Base-by-base conservation (phyloP, 257 asterid genomes). In the Solanum arcanum region DNA sequence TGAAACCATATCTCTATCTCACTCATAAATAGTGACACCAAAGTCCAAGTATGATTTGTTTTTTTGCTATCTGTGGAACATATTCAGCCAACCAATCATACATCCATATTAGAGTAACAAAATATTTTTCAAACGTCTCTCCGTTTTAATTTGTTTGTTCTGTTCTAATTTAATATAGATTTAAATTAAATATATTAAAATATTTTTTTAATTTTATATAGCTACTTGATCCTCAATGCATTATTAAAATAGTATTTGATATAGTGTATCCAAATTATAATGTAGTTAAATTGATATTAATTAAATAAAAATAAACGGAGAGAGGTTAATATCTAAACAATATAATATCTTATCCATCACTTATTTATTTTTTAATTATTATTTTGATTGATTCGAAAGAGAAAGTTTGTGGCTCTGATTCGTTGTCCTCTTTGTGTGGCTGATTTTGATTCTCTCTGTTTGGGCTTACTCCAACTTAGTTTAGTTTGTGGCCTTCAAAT, bases 61-160 rank as follows among this genome's bases (percentile, higher is more conserved):
- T n/a, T 62, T 52, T 33, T 83, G 39, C 7, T 81, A 35, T 35
- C 7, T 86, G 90, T 86, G 90, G 90, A 88, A 86, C 87, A 86
- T 70, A 88, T 56, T 88, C 59, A 81, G 10, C 86, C 81, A 88
- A 49, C 89, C 90, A 86, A 31, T 78, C 83, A 84, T 37, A 59
- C 78, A 84, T 7, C 86, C 11, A 41, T 8, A 39, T 41, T 10
- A 29, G 31, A 42, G 69, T 29, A 46, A 77, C 62, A 44, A 20
- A 13, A 44, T 18, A 77, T 21, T 3, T 77, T 2, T 44, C 6
- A 23, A 39, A 1, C 1, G 16, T 2, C 2, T 1, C 0, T 52
- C 1, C 62, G 4, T 52, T 77, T 56, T 56, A 18, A 56, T 20
- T 56, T 20, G 0, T 56, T 56, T 56, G 12, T 56, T 56, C 2